Evolutionary conservation across 768 basidiomycete genomes (phyloP).

Genomic region (Grammothele lineata): DNA sequence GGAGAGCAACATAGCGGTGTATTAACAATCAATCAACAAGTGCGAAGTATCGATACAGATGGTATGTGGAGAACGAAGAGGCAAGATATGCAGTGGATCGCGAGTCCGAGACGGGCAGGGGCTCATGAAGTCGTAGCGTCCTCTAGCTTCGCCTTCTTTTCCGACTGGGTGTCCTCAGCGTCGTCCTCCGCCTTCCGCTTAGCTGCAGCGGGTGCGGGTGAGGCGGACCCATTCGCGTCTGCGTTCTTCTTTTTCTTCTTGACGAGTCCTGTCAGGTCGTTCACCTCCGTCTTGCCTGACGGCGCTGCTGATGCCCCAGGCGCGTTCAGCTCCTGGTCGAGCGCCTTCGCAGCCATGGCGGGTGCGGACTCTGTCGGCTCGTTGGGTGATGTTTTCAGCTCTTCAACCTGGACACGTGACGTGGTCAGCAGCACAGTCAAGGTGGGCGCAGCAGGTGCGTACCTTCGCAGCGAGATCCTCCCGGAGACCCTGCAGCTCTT

Average conservation of each 20-base stretch:
- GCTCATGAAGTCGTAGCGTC: constrained; percentile 19
- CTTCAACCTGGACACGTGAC: constrained; percentile 65
- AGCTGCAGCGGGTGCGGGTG: constrained; percentile 22
- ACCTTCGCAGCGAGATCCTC: constrained; percentile 85
- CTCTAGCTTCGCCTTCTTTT: constrained; percentile 69
- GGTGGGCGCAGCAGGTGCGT: constrained; percentile 18
- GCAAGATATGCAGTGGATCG: too few species aligned
- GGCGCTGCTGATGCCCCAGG: constrained; percentile 31
- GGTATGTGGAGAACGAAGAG: neutral
- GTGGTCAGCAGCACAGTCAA: neutral
- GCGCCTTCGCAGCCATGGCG: constrained; percentile 61
- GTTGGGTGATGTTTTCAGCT: constrained; percentile 78
- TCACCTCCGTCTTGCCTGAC: constrained; percentile 43
- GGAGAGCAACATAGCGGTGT: neutral
- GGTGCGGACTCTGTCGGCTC: constrained; percentile 58
- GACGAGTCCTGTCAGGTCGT: constrained; percentile 82
- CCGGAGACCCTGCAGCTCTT: constrained; percentile 70
- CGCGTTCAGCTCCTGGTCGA: constrained; percentile 67
- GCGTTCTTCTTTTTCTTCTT: constrained; percentile 73
- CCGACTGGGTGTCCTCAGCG: constrained; percentile 32
- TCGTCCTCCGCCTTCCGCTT: constrained; percentile 76
- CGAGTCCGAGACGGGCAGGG: neutral
- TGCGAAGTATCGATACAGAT: constrained; percentile 12
- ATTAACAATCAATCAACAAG: constrained; percentile 5
- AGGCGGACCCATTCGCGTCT: constrained; percentile 29